Percentiles rank a stretch among this genome's conserved stretches.
Conservation (phyloP, 768 basidiomycete genomes). For the Boletus speciosus region DNA sequence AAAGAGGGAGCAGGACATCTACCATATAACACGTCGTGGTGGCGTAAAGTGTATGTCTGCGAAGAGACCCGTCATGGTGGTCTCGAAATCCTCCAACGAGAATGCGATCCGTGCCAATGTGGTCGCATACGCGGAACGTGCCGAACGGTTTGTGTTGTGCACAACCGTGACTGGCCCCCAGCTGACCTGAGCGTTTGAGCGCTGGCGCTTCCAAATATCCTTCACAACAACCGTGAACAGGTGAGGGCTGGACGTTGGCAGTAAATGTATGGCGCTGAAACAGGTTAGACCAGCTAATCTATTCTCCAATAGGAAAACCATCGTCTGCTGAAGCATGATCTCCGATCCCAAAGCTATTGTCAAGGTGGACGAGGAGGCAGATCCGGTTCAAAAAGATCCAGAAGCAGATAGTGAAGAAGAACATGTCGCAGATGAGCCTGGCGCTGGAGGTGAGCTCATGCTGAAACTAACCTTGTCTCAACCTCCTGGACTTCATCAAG, state of each 20-base stretch:
- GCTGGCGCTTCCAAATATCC: neutral
- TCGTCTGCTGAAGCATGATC: constrained; percentile 12
- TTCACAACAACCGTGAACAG: neutral
- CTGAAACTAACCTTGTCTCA: neutral
- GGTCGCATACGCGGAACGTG: constrained; percentile 91
- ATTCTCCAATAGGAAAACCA: neutral
- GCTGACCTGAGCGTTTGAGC: too few species aligned
- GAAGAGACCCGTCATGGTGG: constrained; percentile 82
- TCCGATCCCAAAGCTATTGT: constrained; percentile 12
- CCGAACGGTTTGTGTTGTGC: constrained; percentile 50
- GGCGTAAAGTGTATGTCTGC: constrained; percentile 87
- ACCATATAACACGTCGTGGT: constrained; percentile 82
- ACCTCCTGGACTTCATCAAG: constrained; percentile 24
- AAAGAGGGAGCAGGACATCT: constrained; percentile 37
- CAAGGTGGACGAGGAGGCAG: constrained; percentile 15
- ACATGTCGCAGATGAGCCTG: constrained; percentile 24
- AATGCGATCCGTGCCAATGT: constrained; percentile 60
- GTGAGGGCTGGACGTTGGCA: neutral
- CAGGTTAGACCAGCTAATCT: neutral
- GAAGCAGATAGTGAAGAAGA: constrained; percentile 36
- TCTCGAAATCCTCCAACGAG: constrained; percentile 82
- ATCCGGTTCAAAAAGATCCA: constrained; percentile 9
- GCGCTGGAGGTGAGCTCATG: constrained; percentile 25
- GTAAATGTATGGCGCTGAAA: neutral
- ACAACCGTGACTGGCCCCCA: too few species aligned